phyloP scores from a whole-genome alignment of 139 green algal species.

The Pleodorina starrii region DNA sequence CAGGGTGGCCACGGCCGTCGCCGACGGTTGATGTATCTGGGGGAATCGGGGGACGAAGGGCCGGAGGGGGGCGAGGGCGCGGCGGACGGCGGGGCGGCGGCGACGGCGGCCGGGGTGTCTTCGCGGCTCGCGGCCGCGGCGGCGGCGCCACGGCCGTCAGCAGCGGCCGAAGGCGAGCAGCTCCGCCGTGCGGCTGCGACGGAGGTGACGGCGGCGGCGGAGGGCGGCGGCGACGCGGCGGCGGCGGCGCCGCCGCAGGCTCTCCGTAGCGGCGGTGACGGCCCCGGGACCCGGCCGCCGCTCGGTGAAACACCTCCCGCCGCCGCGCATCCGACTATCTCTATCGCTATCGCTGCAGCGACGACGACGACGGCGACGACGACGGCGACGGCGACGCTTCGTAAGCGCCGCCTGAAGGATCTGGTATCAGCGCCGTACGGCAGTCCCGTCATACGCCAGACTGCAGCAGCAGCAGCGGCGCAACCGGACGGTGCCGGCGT shows the following conservation, averaged over 20 bases:
- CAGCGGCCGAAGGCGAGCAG: neutral
- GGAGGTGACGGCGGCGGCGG: neutral
- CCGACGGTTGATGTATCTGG: neutral
- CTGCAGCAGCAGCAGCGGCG: neutral
- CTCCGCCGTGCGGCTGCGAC: neutral
- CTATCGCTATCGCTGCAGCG: neutral
- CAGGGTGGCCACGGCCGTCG: neutral
- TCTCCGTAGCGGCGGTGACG: neutral
- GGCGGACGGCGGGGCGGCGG: neutral
- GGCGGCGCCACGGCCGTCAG: neutral
- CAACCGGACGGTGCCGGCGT: neutral
- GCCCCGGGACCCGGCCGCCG: neutral
- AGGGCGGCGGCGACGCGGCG: neutral
- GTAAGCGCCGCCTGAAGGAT: constrained; percentile 4
- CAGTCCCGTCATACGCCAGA: neutral
- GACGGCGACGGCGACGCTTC: neutral
- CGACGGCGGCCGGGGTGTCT: neutral
- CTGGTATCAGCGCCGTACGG: neutral
- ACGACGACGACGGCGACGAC: neutral
- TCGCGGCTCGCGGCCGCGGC: neutral
- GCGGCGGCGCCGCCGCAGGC: neutral
- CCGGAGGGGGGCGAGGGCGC: neutral
- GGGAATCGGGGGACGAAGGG: neutral
- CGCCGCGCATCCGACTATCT: neutral
- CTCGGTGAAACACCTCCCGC: neutral